A percentile compares a stretch with the other conserved stretches of the same genome.
Evolutionary conservation across 164 flowering plant genomes (phyloP).

Genomic region (Pachysandra terminalis): DNA sequence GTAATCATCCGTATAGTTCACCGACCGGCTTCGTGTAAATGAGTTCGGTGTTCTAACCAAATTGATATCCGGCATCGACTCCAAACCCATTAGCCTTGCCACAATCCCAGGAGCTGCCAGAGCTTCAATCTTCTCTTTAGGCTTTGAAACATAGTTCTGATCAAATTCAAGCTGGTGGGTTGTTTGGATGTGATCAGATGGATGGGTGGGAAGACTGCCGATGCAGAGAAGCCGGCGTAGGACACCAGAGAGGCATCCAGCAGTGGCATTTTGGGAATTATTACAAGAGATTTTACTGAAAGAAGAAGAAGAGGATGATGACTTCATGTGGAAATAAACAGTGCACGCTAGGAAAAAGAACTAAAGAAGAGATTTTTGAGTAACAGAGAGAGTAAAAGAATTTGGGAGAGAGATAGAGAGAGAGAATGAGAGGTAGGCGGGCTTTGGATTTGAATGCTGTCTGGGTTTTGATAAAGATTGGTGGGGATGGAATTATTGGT

Average conservation of each 20-base stretch:
- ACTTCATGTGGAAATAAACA: constrained; percentile 47
- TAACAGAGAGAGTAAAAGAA: too few relatives aligned
- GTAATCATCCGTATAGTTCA: constrained; percentile 30
- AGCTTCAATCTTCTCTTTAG: constrained; percentile 11
- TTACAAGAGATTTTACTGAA: constrained; percentile 10
- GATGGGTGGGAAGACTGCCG: constrained; percentile 37
- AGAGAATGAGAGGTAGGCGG: too few relatives aligned
- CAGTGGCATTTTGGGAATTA: constrained; percentile 22
- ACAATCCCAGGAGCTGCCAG: constrained; percentile 37
- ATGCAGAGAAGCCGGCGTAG: constrained; percentile 48
- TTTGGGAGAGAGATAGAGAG: too few relatives aligned
- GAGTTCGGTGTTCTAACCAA: constrained; percentile 14
- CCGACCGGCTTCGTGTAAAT: constrained; percentile 32
- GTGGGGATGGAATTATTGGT: too few relatives aligned
- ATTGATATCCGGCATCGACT: constrained; percentile 34
- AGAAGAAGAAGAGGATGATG: constrained; percentile 28
- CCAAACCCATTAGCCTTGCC: constrained; percentile 73
- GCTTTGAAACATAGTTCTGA: neutral
- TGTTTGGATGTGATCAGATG: constrained; percentile 28
- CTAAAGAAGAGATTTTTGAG: too few relatives aligned
- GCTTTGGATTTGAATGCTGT: too few relatives aligned
- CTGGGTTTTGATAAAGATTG: too few relatives aligned
- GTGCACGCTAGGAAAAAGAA: neutral
- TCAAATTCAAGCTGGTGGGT: neutral
- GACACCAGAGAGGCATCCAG: constrained; percentile 36